These are phyloP conservation scores for Eutrema salsugineum DNA, from an alignment of 441 rosid species.

Conservation along the genomic window DNA sequence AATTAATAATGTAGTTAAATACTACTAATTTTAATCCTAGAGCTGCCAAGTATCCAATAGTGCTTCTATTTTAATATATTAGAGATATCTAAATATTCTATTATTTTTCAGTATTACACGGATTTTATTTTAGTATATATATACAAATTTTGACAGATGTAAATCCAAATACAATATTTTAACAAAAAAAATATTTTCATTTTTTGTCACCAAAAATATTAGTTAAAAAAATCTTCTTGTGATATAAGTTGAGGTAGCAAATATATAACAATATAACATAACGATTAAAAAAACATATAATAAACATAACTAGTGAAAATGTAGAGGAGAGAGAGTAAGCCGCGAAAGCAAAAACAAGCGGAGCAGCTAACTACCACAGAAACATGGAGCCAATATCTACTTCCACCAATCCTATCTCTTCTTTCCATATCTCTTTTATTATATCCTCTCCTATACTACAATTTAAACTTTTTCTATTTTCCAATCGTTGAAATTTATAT, in stretches of 20 bases:
- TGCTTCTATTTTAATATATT: too few relatives aligned
- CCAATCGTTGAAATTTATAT: neutral
- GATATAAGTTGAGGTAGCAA: neutral
- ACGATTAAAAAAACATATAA: neutral
- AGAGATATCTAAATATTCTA: too few relatives aligned
- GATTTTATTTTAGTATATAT: too few relatives aligned
- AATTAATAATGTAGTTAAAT: too few relatives aligned
- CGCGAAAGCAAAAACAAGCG: neutral
- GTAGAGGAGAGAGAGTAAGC: constrained; percentile 2
- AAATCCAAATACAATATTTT: too few relatives aligned
- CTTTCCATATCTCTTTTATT: constrained; percentile 52
- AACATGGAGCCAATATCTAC: constrained; percentile 44
- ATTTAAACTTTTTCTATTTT: neutral
- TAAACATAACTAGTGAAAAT: neutral
- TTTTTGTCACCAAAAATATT: too few relatives aligned
- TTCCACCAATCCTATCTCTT: constrained; percentile 50
- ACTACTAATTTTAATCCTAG: too few relatives aligned
- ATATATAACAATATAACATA: neutral
- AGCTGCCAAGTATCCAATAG: too few relatives aligned
- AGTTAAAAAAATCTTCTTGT: too few relatives aligned
- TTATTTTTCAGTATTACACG: too few relatives aligned
- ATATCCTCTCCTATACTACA: constrained; percentile 2
- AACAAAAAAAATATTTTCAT: too few relatives aligned
- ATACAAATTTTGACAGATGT: too few relatives aligned
- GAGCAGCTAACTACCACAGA: constrained; percentile 44